A percentile compares a stretch with the other conserved stretches of the same genome.
Evolutionary conservation across 1,139 yeast species (phyloP).

Genomic region (Pneumocystis wakefieldiae): DNA sequence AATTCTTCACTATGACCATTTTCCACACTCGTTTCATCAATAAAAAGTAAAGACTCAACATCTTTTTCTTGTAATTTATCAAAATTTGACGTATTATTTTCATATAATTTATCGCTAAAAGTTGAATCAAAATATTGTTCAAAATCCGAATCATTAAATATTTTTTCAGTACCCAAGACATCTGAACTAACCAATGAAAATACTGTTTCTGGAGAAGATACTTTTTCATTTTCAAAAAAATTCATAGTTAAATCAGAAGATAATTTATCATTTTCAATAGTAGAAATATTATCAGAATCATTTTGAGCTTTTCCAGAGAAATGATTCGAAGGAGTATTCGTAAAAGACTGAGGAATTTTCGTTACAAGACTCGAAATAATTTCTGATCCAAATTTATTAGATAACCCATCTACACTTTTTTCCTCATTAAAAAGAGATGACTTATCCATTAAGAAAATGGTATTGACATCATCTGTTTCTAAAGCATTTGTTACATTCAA

Average conservation of each 20-base stretch:
- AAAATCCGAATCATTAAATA: background rate
- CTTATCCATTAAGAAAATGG: background rate
- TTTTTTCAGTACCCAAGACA: background rate
- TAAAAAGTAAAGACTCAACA: background rate
- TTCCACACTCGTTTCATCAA: background rate
- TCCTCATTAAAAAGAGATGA: background rate
- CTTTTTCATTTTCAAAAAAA: background rate
- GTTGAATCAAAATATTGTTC: background rate
- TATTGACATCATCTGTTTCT: background rate
- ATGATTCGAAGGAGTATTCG: background rate
- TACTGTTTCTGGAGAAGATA: background rate
- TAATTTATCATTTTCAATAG: background rate
- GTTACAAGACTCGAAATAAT: background rate
- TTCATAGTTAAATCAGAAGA: background rate
- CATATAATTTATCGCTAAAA: background rate
- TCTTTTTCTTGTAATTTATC: background rate
- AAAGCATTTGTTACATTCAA: background rate
- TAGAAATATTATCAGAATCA: background rate
- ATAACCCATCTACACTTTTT: background rate
- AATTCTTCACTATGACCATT: background rate
- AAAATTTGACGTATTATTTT: background rate
- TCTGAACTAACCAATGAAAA: background rate
- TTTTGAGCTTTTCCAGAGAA: background rate
- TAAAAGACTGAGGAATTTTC: background rate
- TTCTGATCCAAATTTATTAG: background rate